A percentile compares a stretch with the other conserved stretches of the same genome.
These are phyloP conservation scores for Candida broadrunensis DNA, from an alignment of 805 yeast species.

Conservation along the genomic window DNA sequence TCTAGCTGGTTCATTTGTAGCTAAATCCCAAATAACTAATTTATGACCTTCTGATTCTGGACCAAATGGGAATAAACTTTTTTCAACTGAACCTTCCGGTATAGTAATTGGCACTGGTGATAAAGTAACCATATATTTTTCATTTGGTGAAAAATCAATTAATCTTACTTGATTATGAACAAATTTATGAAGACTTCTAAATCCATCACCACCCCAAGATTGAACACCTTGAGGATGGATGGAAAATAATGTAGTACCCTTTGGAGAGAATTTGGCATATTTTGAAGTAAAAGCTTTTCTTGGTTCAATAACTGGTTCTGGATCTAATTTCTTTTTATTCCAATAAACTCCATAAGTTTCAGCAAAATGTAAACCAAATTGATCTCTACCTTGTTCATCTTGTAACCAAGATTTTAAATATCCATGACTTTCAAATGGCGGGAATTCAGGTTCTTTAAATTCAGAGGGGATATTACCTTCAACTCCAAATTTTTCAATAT, in stretches of 20 bases:
- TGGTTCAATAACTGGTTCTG: conserved; percentile 75
- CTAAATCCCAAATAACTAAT: conserved; percentile 88
- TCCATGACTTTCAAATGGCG: conserved; percentile 72
- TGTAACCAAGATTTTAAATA: conserved; percentile 88
- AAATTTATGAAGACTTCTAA: conserved; percentile 71
- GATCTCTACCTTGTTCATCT: conserved; percentile 88
- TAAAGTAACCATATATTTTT: conserved; percentile 83
- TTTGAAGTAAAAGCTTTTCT: conserved; percentile 85
- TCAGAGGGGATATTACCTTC: conserved; percentile 59
- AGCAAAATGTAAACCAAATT: conserved; percentile 73
- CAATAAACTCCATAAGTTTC: conserved; percentile 84
- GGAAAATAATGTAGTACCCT: conserved; percentile 84
- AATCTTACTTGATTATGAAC: conserved; percentile 87
- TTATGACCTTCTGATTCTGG: conserved; percentile 90
- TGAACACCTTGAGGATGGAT: conserved; percentile 93
- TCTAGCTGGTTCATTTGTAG: conserved; percentile 77
- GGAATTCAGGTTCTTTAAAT: conserved; percentile 68
- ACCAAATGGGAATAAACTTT: conserved; percentile 75
- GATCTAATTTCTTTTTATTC: conserved; percentile 71
- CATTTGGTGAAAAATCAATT: conserved; percentile 90
- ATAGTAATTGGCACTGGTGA: conserved; percentile 79
- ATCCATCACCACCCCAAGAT: conserved; percentile 90
- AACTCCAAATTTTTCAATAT: conserved; percentile 74
- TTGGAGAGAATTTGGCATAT: conserved; percentile 87
- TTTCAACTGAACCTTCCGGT: conserved; percentile 60